Evolutionary conservation across 257 asterid species (phyloP).

Genomic region (Nicotiana tabacum): DNA sequence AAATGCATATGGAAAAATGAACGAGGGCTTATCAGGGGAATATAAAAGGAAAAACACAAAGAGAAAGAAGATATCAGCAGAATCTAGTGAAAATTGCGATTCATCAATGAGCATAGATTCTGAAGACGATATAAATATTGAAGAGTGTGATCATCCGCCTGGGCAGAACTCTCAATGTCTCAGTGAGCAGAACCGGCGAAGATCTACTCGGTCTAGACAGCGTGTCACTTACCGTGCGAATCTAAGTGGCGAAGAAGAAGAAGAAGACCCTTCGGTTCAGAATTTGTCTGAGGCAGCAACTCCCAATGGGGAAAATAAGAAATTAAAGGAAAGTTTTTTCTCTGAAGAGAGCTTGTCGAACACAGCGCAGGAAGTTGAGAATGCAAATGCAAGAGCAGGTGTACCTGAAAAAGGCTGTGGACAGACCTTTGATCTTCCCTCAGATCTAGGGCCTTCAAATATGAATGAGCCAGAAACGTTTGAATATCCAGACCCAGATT

Average conservation of each 20-base stretch:
- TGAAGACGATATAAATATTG: constrained; percentile 16
- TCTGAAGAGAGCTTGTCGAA: constrained; percentile 14
- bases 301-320: background rate
- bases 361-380: constrained; percentile 12
- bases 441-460: background rate
- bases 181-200: constrained; percentile 13
- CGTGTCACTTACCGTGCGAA: constrained; percentile 25
- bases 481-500: constrained; percentile 38
- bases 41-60: constrained; percentile 9
- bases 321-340: constrained; percentile 3
- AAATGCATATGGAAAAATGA: background rate
- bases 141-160: background rate
- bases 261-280: constrained; percentile 8
- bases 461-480: constrained; percentile 18
- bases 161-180: constrained; percentile 12
- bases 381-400: background rate
- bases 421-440: background rate
- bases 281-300: constrained; percentile 1
- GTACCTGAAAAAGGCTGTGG: constrained; percentile 5
- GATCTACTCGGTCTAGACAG: constrained; percentile 33
- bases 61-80: constrained; percentile 16
- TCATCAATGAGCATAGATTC: constrained; percentile 11
- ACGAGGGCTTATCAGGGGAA: background rate
- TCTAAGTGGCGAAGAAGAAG: constrained; percentile 20
- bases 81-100: constrained; percentile 23